Evolutionary conservation across 371 early-diverging fungal genomes (phyloP), one percentile per base, ranked within the genome.

Genomic region (Smittium culicis): DNA sequence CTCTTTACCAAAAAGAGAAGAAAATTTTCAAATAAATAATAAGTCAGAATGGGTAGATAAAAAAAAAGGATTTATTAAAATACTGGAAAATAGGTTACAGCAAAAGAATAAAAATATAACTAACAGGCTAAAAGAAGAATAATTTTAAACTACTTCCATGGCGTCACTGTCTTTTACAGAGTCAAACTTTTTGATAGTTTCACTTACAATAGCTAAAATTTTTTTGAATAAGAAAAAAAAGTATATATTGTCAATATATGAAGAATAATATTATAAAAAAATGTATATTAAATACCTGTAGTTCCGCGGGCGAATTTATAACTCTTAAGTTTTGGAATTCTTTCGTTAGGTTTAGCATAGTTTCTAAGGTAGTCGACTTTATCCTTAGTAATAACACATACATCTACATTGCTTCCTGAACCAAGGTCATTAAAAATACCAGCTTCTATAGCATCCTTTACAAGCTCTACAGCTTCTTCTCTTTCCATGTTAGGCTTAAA

Each of bases 351-450:
- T 71, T 74, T 83, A 64, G 74, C 79, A 74, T 92, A 90, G 78
- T 92, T 91, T 62, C 95, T 84, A 62, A 92, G 82, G 64, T 88
- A 86, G 65, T 95, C 93, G 27, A 88, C 85, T 54, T 82, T 82
- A 69, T 71, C 85, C 74, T 88, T 88, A 69, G 86, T 91, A 75
- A 98, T 91, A n/a, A 98, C 92, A 67, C 84, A 85, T 8, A 98
- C 88, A 82, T 99, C 98, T 68, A 99, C 96, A 77, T 98, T 98
- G 33, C 92, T 92, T 70, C 99, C 99, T 58, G 99, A 98, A 72
- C 99, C 99, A 60, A 99, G 80, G 82, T 99, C 99, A 79, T 99
- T 99, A 78, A 96, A 92, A 70, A 99, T 94, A 84, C 99, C 99
- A 32, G 99, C 93, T 78, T 92, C 87, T 70, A 99, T 94, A 56